phyloP scores from a whole-genome alignment of 1,284 basidiomycete species.

The Binderoboletus segoi region DNA sequence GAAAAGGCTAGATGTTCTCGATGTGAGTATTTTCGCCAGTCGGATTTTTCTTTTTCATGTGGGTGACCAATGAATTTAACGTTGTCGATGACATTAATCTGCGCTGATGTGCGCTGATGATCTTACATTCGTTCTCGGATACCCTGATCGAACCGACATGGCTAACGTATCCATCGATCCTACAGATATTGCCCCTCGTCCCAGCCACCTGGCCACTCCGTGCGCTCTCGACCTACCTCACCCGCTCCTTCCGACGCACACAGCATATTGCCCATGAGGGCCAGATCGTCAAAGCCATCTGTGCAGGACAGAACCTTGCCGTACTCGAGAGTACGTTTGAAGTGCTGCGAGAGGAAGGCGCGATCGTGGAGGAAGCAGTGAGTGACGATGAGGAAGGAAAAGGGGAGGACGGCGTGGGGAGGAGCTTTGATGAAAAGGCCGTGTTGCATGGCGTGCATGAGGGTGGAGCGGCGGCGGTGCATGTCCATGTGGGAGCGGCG shows the following conservation, averaged over 20 bases:
- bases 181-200: conserved; percentile 70
- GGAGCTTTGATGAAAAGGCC: conserved; percentile 35
- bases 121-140: neutral
- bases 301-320: conserved; percentile 70
- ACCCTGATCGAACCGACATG: neutral
- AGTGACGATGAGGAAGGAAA: conserved; percentile 46
- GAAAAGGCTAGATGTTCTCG: conserved; percentile 72
- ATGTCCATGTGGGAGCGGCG: conserved; percentile 16
- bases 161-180: conserved; percentile 2
- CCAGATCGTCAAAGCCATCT: conserved; percentile 71
- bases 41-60: neutral
- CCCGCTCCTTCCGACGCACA: conserved; percentile 74
- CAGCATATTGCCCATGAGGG: conserved; percentile 74
- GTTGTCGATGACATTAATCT: neutral
- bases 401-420: conserved; percentile 19
- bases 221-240: conserved; percentile 74
- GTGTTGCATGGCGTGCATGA: conserved; percentile 17
- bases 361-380: conserved; percentile 63
- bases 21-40: conserved; percentile 53
- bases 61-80: too few relatives aligned
- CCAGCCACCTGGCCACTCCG: conserved; percentile 77
- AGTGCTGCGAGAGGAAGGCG: conserved; percentile 62
- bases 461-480: conserved; percentile 13
- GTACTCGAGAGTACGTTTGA: conserved; percentile 29
- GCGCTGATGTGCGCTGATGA: neutral